Evolutionary conservation across 2,329 filamentous ascomycete species (phyloP).

Genomic region (Apiospora phragmitis): DNA sequence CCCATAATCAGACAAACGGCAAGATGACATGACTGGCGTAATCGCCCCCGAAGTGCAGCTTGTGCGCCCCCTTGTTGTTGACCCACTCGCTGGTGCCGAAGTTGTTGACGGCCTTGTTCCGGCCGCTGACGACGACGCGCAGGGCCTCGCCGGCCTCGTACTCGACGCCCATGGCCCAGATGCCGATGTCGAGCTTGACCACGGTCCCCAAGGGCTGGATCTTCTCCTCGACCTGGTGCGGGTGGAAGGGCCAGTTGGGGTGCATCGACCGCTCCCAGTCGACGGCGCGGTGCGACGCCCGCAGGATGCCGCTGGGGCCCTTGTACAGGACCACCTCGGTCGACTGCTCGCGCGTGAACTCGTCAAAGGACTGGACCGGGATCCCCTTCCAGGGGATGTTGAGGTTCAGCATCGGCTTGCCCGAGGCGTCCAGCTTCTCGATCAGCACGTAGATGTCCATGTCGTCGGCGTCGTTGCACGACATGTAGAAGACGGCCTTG

Average conservation of each 20-base stretch:
- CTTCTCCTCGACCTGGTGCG: constrained; percentile 24
- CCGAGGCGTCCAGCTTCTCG: constrained; percentile 33
- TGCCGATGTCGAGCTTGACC: constrained; percentile 28
- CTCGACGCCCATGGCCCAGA: constrained; percentile 31
- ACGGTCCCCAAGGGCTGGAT: constrained; percentile 21
- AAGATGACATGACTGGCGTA: constrained; percentile 23
- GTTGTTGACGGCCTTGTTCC: constrained; percentile 21
- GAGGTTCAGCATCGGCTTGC: constrained; percentile 23
- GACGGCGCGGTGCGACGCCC: constrained; percentile 25
- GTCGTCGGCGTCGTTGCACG: constrained; percentile 38
- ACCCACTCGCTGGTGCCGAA: constrained; percentile 14
- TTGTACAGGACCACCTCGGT: constrained; percentile 28
- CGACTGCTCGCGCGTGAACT: constrained; percentile 20
- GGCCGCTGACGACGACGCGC: constrained; percentile 25
- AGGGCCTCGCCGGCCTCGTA: constrained; percentile 27
- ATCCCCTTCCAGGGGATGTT: constrained; percentile 27
- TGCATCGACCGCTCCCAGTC: constrained; percentile 27
- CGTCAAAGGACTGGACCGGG: constrained; percentile 22
- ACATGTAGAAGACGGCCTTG: constrained; percentile 45
- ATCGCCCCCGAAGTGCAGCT: constrained; percentile 23
- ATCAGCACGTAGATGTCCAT: constrained; percentile 43
- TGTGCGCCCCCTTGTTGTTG: constrained; percentile 22
- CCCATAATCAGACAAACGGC: constrained; percentile 8
- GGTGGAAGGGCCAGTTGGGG: constrained; percentile 28
- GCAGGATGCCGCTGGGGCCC: constrained; percentile 26